Evolutionary conservation across 2,329 filamentous ascomycete genomes (phyloP).

Genomic region (Penicillium sumatraense): DNA sequence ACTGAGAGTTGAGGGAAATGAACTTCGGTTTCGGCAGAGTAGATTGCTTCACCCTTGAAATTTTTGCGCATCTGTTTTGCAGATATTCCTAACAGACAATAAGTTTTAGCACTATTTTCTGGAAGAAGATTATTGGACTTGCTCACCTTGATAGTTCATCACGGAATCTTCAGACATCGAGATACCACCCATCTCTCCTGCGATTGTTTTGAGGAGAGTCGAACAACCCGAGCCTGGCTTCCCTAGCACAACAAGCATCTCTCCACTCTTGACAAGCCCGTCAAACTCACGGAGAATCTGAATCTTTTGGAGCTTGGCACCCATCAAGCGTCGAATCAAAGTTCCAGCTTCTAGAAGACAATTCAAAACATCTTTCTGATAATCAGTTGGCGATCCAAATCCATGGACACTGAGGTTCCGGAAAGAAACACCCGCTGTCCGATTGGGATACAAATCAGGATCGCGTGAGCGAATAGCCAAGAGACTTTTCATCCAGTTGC

Average conservation of each 20-base stretch:
- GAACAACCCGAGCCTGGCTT: conserved; percentile 56
- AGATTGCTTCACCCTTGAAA: conserved; percentile 13
- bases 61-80: conserved; percentile 12
- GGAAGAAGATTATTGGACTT: not conserved
- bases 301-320: not conserved
- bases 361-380: conserved; percentile 1
- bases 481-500: conserved; percentile 53
- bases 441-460: not conserved
- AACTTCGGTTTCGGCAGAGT: conserved; percentile 15
- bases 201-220: conserved; percentile 58
- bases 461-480: conserved; percentile 49
- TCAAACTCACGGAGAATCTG: not conserved
- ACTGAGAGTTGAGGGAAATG: conserved; percentile 68
- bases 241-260: conserved; percentile 56
- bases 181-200: conserved; percentile 41
- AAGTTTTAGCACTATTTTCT: not conserved
- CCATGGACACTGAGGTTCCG: not conserved
- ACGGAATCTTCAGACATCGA: conserved; percentile 3
- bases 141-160: conserved; percentile 13
- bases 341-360: not conserved
- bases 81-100: not conserved
- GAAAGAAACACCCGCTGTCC: not conserved
- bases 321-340: not conserved
- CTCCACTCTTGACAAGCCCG: conserved; percentile 42
- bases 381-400: not conserved